Evolutionary conservation across 768 basidiomycete species (phyloP), one percentile per base, ranked within the genome.

Genomic region (Leccinum imitatum): DNA sequence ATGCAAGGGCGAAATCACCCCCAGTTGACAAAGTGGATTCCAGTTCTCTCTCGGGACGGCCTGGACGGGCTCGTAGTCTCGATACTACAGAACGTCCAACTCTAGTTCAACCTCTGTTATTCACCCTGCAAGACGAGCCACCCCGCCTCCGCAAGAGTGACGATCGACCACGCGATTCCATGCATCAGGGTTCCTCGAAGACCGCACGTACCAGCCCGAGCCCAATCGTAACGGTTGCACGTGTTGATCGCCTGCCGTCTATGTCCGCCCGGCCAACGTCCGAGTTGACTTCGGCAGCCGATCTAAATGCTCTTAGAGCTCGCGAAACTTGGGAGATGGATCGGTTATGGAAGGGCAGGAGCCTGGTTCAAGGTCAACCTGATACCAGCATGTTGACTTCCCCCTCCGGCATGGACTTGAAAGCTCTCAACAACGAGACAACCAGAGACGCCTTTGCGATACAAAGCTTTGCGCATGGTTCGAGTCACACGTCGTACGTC

Each of bases 261-360:
- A 73, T 79, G 17, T 80, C 83, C 23, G 76, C 79, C 3, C 84
- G 91, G 27, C 90, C 91, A 9, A 88, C 83, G 8, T 93, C 91
- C 39, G 87, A 90, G 66, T 71, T 91, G 53, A 82, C 87, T 35
- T 79, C 84, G 58, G 80, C 85, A 21, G 89, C 89, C 23, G 88
- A 92, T 62, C 77, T 91, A 69, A 86, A 84, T 62, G 81, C 86
- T 23, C 75, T 91, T 58, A 82, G 84, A 67, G 91, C 91, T 47
- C 86, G 85, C 62, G 91, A 93, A 69, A 87, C 85, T 51, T 93
- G 89, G 89, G 89, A 92, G 59, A 89, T 91, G 84, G 91, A 93
- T 61, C 81, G 91, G 53, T 73, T 93, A 50, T 91, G 86, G 85
- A 91, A 90, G 71, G 90, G 87, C n/a, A 81, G 87, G 53, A 91